Evolutionary conservation across 2,329 filamentous ascomycete species (phyloP).

Genomic region (Penicillium crustosum): DNA sequence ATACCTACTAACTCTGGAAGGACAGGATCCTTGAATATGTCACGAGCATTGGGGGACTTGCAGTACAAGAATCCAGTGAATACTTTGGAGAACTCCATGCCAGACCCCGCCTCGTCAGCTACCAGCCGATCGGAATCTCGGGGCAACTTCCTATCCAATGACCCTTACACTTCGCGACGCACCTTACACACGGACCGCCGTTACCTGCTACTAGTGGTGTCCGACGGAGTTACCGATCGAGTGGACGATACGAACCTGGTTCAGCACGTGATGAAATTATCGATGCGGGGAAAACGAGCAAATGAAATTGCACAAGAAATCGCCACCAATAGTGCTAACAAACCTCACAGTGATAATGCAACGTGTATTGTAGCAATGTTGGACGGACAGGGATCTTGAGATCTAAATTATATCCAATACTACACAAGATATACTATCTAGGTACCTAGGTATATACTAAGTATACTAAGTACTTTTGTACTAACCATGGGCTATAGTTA

Average conservation of each 20-base stretch:
- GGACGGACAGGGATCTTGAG: slow-evolving; percentile 29
- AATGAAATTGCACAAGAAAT: slow-evolving; percentile 33
- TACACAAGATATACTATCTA: background rate
- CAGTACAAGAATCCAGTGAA: slow-evolving; percentile 41
- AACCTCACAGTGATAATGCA: slow-evolving; percentile 32
- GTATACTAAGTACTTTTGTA: no score
- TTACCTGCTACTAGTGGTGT: slow-evolving; percentile 32
- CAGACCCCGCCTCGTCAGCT: slow-evolving; percentile 22
- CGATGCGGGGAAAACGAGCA: slow-evolving; percentile 30
- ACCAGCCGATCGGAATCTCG: slow-evolving; percentile 18
- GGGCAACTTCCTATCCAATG: slow-evolving; percentile 36
- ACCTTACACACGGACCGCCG: slow-evolving; percentile 25
- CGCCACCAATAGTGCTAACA: slow-evolving; percentile 19
- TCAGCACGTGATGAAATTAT: slow-evolving; percentile 33
- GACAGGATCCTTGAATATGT: slow-evolving; percentile 38
- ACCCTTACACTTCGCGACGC: slow-evolving; percentile 30
- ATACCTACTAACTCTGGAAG: background rate
- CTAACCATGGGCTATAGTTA: background rate
- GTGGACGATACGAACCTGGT: slow-evolving; percentile 32
- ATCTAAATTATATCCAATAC: background rate
- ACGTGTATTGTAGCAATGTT: slow-evolving; percentile 36
- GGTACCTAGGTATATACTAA: background rate
- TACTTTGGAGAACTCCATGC: slow-evolving; percentile 15
- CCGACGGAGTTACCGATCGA: slow-evolving; percentile 34
- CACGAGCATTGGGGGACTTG: slow-evolving; percentile 38